These are phyloP conservation scores for Euphorbia lathyris DNA, from an alignment of 345 rosid species.

Conservation along the genomic window DNA sequence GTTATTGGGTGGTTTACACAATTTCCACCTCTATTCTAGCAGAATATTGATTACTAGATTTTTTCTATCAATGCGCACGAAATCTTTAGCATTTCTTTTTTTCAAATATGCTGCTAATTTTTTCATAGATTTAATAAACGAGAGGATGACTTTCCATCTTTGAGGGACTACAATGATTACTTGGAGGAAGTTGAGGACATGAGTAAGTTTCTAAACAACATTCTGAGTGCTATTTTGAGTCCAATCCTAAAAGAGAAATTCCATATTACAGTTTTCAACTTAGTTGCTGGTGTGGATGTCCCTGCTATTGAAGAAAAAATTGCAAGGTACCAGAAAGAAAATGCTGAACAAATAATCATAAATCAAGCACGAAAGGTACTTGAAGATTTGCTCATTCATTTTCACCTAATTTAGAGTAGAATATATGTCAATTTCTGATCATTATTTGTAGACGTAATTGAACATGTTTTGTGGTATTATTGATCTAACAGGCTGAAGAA, in stretches of 20 bases:
- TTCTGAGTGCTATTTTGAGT: not conserved
- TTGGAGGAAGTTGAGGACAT: slow-evolving; percentile 96
- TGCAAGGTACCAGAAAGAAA: slow-evolving; percentile 64
- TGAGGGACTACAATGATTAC: slow-evolving; percentile 85
- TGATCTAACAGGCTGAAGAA: slow-evolving; percentile 80
- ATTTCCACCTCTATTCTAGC: no score
- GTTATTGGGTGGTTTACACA: no score
- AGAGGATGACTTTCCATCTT: slow-evolving; percentile 77
- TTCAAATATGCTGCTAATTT: not conserved
- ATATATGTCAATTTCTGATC: not conserved
- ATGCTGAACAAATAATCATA: slow-evolving; percentile 82
- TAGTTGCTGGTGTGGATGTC: slow-evolving; percentile 72
- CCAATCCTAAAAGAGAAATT: not conserved
- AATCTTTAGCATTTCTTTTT: not conserved
- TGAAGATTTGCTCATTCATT: not conserved
- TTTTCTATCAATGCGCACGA: not conserved
- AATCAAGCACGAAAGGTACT: slow-evolving; percentile 83
- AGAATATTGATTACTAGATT: not conserved
- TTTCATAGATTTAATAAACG: slow-evolving; percentile 73
- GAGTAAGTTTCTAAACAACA: slow-evolving; percentile 45
- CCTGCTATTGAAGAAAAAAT: slow-evolving; percentile 73
- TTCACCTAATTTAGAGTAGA: not conserved
- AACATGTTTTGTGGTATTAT: slow-evolving; percentile 2
- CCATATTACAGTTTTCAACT: slow-evolving; percentile 51
- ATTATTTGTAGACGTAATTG: not conserved